These are phyloP conservation scores for Purshia tridentata DNA, from an alignment of 306 rosid species.

Conservation along the genomic window DNA sequence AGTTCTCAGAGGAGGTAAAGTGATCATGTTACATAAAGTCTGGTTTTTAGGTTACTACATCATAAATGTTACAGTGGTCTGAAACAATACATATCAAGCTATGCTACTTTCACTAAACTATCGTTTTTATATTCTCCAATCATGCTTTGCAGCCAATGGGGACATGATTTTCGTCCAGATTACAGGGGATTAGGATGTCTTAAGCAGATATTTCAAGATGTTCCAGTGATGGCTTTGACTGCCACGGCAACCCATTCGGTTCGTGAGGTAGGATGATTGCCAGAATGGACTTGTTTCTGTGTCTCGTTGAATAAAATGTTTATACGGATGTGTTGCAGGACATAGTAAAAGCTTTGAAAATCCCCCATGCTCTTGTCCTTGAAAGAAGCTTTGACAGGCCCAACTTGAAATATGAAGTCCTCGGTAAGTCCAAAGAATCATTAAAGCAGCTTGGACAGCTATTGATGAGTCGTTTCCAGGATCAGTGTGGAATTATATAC, in stretches of 20 bases:
- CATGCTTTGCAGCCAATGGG: slow-evolving; percentile 82
- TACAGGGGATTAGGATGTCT: slow-evolving; percentile 86
- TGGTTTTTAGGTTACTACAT: slow-evolving; percentile 3
- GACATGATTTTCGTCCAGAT: slow-evolving; percentile 99
- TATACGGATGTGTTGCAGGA: slow-evolving; percentile 55
- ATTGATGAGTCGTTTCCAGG: slow-evolving; percentile 59
- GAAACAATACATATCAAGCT: neutral
- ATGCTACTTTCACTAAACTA: neutral
- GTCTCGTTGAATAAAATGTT: neutral
- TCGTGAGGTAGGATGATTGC: slow-evolving; percentile 55
- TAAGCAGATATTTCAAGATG: slow-evolving; percentile 68
- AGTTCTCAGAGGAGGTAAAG: neutral
- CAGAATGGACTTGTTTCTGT: slow-evolving; percentile 10
- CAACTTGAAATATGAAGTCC: slow-evolving; percentile 87
- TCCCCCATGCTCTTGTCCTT: slow-evolving; percentile 81
- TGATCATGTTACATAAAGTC: neutral
- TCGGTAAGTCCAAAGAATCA: slow-evolving; percentile 75
- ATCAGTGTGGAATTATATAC: slow-evolving; percentile 83
- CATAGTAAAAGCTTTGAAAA: slow-evolving; percentile 72
- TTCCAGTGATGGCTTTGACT: slow-evolving; percentile 96
- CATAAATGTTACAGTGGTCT: neutral
- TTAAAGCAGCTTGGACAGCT: slow-evolving; percentile 70
- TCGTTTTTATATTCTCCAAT: slow-evolving; percentile 8
- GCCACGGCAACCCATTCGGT: slow-evolving; percentile 93
- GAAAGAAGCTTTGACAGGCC: slow-evolving; percentile 98